Conservation (phyloP, 1,284 basidiomycete species). For the Hypsizygus ulmarius region DNA sequence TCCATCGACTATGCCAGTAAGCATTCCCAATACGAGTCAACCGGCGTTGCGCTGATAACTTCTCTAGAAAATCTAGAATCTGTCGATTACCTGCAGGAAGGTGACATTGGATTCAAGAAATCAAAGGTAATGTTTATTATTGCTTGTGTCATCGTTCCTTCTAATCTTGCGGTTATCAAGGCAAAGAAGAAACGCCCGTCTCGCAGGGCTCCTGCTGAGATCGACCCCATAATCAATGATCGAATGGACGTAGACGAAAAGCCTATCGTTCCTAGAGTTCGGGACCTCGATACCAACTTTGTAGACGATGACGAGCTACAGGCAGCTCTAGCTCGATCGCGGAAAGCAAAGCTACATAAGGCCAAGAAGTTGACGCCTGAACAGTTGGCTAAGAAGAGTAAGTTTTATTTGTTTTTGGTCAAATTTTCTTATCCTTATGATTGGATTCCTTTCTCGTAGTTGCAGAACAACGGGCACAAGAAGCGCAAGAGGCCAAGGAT, state of each 20-base stretch:
- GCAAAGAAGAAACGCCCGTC: conserved; percentile 88
- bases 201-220: conserved; percentile 64
- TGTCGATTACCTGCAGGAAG: conserved; percentile 88
- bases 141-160: conserved; percentile 7
- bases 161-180: conserved; percentile 38
- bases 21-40: conserved; percentile 27
- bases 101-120: conserved; percentile 93
- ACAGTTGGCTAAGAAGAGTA: conserved; percentile 79
- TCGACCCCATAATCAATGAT: conserved; percentile 51
- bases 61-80: conserved; percentile 79
- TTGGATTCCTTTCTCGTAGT: conserved; percentile 46
- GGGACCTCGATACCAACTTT: conserved; percentile 83
- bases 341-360: conserved; percentile 80
- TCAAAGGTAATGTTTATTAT: conserved; percentile 57
- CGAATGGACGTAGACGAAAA: conserved; percentile 80
- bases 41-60: conserved; percentile 9
- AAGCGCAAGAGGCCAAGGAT: conserved; percentile 46
- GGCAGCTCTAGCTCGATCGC: conserved; percentile 83
- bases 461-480: conserved; percentile 57
- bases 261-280: conserved; percentile 54
- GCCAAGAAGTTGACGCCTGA: conserved; percentile 80
- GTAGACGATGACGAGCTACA: conserved; percentile 99
- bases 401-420: conserved; percentile 28
- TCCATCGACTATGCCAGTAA: conserved; percentile 90
- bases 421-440: conserved; percentile 9